phyloP scores from a whole-genome alignment of 2,329 filamentous ascomycete species.

The Ophiostoma tasmaniense region DNA sequence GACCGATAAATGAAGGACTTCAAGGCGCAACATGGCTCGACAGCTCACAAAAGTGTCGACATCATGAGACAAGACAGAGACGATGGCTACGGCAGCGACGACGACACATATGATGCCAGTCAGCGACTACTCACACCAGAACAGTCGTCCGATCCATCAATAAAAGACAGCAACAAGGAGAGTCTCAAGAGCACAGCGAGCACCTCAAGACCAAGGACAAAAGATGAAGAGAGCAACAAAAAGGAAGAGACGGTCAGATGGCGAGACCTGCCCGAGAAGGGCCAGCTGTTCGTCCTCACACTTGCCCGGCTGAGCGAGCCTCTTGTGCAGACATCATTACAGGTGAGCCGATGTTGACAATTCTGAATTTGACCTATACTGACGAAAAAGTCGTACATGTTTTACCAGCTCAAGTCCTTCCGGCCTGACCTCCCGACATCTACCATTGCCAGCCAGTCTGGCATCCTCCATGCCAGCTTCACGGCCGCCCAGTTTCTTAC shows the following conservation, averaged over 20 bases:
- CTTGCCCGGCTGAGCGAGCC: constrained; percentile 75
- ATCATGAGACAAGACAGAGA: neutral
- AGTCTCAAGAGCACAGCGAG: neutral
- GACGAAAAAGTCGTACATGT: constrained; percentile 59
- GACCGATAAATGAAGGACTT: neutral
- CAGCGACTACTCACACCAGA: constrained; percentile 7
- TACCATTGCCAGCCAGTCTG: constrained; percentile 67
- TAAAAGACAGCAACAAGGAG: neutral
- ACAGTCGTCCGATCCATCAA: neutral
- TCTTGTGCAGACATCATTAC: constrained; percentile 66
- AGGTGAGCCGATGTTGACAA: neutral
- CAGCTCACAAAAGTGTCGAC: neutral
- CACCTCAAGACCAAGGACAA: neutral
- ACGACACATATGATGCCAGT: constrained; percentile 4
- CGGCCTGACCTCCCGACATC: constrained; percentile 45
- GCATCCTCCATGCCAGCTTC: constrained; percentile 69
- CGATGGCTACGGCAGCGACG: constrained; percentile 6
- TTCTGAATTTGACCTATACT: neutral
- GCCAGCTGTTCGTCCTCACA: constrained; percentile 68
- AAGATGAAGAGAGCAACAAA: neutral
- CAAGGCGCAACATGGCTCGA: neutral
- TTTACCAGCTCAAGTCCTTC: constrained; percentile 81
- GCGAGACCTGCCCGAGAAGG: constrained; percentile 65
- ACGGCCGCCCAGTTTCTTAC: constrained; percentile 76
- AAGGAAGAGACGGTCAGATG: constrained; percentile 44